Conservation (phyloP, 2,329 filamentous ascomycete genomes). For the Aspergillus pseudoterreus region DNA sequence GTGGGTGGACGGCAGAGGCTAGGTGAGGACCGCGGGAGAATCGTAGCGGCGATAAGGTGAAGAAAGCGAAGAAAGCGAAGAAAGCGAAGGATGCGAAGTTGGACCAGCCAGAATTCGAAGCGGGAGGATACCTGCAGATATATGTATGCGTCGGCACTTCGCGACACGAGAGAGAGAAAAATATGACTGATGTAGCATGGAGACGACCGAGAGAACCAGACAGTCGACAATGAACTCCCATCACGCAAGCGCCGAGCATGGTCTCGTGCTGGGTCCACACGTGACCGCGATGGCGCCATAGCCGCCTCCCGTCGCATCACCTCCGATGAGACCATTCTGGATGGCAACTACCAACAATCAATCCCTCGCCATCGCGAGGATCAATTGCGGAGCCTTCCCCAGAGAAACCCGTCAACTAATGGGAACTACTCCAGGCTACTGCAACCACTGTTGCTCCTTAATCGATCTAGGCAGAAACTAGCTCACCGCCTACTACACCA, state of each 20-base stretch:
- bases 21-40: not conserved
- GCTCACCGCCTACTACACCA: not conserved
- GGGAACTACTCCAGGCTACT: not conserved
- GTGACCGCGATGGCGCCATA: constrained; percentile 21
- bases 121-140: not conserved
- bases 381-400: constrained; percentile 15
- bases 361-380: constrained; percentile 13
- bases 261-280: constrained; percentile 15
- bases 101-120: constrained; percentile 7
- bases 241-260: constrained; percentile 17
- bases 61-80: not conserved
- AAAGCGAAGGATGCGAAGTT: not conserved
- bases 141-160: constrained; percentile 1
- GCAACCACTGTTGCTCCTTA: not conserved
- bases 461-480: not conserved
- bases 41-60: not conserved
- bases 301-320: constrained; percentile 10
- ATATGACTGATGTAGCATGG: too few species aligned
- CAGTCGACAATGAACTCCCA: not conserved
- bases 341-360: not conserved
- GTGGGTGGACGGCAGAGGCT: not conserved
- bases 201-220: constrained; percentile 1
- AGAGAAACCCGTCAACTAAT: not conserved
- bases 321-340: not conserved
- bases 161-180: not conserved